Evolutionary conservation across 75 land plant genomes (phyloP).

Genomic region (Pseudotsuga menziesii): DNA sequence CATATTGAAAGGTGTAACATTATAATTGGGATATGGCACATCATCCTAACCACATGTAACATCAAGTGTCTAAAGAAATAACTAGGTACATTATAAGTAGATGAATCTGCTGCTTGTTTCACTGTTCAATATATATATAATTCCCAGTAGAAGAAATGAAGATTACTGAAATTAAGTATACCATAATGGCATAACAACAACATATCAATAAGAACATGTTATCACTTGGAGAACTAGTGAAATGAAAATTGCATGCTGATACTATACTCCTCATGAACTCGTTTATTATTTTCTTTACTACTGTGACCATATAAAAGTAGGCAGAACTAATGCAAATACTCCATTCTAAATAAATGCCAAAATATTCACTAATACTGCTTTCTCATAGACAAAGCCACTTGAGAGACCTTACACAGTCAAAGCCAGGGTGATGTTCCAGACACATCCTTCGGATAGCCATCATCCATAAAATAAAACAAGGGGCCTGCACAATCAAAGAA

Average conservation of each 20-base stretch:
- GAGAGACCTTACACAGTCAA: constrained; percentile 5
- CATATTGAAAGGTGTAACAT: background rate
- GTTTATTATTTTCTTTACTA: background rate
- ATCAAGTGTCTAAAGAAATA: background rate
- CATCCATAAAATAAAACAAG: background rate
- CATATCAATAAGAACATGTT: background rate
- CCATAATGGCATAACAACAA: background rate
- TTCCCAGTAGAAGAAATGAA: background rate
- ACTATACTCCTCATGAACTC: background rate
- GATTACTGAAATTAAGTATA: background rate
- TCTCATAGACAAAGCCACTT: constrained; percentile 5
- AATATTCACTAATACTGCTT: background rate
- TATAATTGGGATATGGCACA: background rate
- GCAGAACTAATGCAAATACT: constrained; percentile 3
- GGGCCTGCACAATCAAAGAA: background rate
- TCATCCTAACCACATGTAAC: background rate
- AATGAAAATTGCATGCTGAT: background rate
- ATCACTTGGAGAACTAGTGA: background rate
- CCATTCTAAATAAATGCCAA: background rate
- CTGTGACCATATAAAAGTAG: background rate
- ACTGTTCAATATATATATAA: background rate
- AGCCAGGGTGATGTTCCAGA: background rate
- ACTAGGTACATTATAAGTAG: background rate
- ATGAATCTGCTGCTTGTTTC: background rate
- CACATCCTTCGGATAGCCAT: constrained; percentile 4